Evolutionary conservation across 2,329 filamentous ascomycete genomes (phyloP).

Genomic region (Fusarium denticulatum): DNA sequence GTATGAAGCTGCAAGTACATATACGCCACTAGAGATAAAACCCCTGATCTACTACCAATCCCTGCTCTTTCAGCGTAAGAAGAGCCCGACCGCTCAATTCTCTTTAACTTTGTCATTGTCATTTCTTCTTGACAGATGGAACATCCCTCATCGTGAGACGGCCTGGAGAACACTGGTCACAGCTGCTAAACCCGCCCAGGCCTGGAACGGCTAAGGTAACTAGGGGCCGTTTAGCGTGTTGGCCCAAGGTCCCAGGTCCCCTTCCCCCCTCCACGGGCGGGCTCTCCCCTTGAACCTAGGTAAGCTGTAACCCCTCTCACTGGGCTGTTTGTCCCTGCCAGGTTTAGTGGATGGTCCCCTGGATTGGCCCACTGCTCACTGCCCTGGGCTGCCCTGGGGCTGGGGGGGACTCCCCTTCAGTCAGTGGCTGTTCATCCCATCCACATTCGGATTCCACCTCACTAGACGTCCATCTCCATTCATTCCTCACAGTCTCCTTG

Average conservation of each 20-base stretch:
- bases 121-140: conserved; percentile 5
- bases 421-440: conserved; percentile 39
- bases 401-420: conserved; percentile 16
- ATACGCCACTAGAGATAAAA: background rate
- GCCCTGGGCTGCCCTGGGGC: background rate
- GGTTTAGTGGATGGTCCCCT: conserved; percentile 35
- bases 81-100: conserved; percentile 5
- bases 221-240: conserved; percentile 36
- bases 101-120: background rate
- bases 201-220: conserved; percentile 32
- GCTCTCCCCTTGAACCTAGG: conserved; percentile 18
- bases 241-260: conserved; percentile 4
- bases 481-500: conserved; percentile 37
- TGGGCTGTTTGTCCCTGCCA: conserved; percentile 7
- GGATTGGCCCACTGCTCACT: background rate
- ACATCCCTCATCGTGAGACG: conserved; percentile 8
- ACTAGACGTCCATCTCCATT: conserved; percentile 29
- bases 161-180: background rate
- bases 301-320: conserved; percentile 32
- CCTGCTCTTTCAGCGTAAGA: background rate
- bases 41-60: conserved; percentile 23
- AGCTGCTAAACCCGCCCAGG: conserved; percentile 17
- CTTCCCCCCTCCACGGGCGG: background rate
- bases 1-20: background rate
- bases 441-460: conserved; percentile 37